phyloP scores from a whole-genome alignment of 257 asterid species.

The Craterostigma plantagineum region DNA sequence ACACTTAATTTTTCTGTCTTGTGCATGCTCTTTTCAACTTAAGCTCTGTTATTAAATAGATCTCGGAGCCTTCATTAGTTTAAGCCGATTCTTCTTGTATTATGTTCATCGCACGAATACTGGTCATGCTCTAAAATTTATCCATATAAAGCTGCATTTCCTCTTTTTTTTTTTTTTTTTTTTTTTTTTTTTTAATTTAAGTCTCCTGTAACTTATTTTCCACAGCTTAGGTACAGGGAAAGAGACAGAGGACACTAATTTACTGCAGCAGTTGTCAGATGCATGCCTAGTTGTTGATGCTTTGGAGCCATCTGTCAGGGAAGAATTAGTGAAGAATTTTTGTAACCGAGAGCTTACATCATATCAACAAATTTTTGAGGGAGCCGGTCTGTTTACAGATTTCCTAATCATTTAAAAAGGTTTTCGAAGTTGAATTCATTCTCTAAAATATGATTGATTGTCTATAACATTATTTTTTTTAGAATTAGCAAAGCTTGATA shows the following conservation, averaged over 20 bases:
- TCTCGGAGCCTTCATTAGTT: too few species aligned
- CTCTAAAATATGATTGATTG: conserved; percentile 5
- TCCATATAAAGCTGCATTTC: too few species aligned
- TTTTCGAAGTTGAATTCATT: conserved; percentile 2
- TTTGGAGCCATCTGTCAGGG: conserved; percentile 96
- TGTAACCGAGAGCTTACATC: conserved; percentile 92
- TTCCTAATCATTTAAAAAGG: not conserved
- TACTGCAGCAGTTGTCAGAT: conserved; percentile 84
- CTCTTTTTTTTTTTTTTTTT: too few species aligned
- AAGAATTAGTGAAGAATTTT: conserved; percentile 75
- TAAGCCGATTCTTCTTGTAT: too few species aligned
- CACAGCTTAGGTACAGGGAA: conserved; percentile 95
- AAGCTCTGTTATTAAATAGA: too few species aligned
- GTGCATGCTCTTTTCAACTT: too few species aligned
- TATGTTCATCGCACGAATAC: too few species aligned
- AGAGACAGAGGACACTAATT: conserved; percentile 77
- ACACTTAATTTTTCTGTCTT: too few species aligned
- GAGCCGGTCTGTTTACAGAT: conserved; percentile 54
- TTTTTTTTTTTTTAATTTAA: conserved; percentile 5
- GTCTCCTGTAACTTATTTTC: conserved; percentile 8
- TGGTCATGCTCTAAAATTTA: too few species aligned
- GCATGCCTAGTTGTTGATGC: conserved; percentile 98
- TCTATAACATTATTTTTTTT: conserved; percentile 13
- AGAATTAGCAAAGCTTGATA: conserved; percentile 88
- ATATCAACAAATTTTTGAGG: conserved; percentile 94